Evolutionary conservation across 2,329 filamentous ascomycete genomes (phyloP).

Genomic region (Curvularia sp.): DNA sequence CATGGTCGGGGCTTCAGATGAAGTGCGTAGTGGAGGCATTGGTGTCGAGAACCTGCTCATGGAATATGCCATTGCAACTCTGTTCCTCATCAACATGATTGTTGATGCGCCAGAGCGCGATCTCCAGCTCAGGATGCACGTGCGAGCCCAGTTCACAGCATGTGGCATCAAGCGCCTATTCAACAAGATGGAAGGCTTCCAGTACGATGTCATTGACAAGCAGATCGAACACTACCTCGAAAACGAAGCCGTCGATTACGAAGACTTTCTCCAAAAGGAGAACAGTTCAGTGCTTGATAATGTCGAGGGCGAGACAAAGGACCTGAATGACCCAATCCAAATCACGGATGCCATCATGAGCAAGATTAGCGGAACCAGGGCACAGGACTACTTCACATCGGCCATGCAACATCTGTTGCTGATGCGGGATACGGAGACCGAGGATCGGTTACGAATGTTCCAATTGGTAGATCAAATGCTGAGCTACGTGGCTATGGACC

Average conservation of each 20-base stretch:
- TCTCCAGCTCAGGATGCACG: constrained; percentile 88
- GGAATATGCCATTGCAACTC: constrained; percentile 95
- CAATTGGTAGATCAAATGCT: constrained; percentile 99
- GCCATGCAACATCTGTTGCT: constrained; percentile 94
- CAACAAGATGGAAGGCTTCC: constrained; percentile 96
- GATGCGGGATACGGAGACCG: constrained; percentile 87
- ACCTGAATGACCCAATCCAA: constrained; percentile 89
- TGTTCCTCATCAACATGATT: constrained; percentile 96
- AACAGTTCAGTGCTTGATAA: constrained; percentile 89
- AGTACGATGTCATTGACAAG: constrained; percentile 98
- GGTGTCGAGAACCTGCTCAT: constrained; percentile 99
- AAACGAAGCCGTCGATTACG: constrained; percentile 97
- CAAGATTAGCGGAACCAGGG: constrained; percentile 80
- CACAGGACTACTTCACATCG: constrained; percentile 94
- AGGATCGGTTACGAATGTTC: constrained; percentile 93
- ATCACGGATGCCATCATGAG: constrained; percentile 93
- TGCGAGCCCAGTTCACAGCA: constrained; percentile 92
- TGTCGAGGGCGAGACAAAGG: constrained; percentile 83
- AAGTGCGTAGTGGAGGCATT: constrained; percentile 92
- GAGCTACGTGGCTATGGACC: constrained; percentile 98
- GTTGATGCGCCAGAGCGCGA: constrained; percentile 90
- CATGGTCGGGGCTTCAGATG: constrained; percentile 93
- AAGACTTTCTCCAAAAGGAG: constrained; percentile 92
- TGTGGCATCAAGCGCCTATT: constrained; percentile 94
- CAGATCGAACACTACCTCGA: constrained; percentile 92